phyloP scores from a whole-genome alignment of 352 stramenopile genomes.

The Bremia lactucae region DNA sequence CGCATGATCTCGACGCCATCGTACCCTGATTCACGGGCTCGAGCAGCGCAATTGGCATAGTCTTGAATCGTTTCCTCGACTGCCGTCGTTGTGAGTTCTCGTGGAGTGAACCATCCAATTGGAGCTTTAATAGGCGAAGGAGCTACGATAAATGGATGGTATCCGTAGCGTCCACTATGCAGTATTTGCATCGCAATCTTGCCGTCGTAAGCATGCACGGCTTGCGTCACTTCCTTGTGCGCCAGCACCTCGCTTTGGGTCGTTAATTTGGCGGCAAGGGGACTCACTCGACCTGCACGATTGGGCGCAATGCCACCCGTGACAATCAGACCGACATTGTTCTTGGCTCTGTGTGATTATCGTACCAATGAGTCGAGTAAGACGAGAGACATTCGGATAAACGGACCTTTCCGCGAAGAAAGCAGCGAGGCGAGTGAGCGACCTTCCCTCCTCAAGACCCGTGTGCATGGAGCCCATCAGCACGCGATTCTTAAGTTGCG shows the following conservation, averaged over 20 bases:
- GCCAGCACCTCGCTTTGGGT: slow-evolving; percentile 79
- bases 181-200: slow-evolving; percentile 90
- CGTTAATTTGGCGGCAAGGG: slow-evolving; percentile 90
- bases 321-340: slow-evolving; percentile 92
- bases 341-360: slow-evolving; percentile 48
- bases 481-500: slow-evolving; percentile 76
- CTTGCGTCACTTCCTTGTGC: slow-evolving; percentile 89
- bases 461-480: slow-evolving; percentile 91
- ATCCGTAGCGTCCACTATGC: slow-evolving; percentile 92
- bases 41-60: slow-evolving; percentile 83
- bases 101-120: slow-evolving; percentile 88
- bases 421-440: slow-evolving; percentile 76
- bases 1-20: slow-evolving; percentile 98
- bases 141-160: slow-evolving; percentile 92
- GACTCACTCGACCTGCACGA: slow-evolving; percentile 85
- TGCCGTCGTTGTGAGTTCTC: slow-evolving; percentile 69
- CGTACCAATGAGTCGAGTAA: not conserved
- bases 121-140: slow-evolving; percentile 89
- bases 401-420: slow-evolving; percentile 89
- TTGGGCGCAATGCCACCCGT: slow-evolving; percentile 91
- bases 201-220: slow-evolving; percentile 83
- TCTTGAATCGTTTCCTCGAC: slow-evolving; percentile 89
- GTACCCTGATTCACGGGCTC: slow-evolving; percentile 88
- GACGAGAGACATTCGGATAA: not conserved
- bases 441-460: slow-evolving; percentile 78